Conservation (phyloP, 768 basidiomycete species). For the Tulasnella sp. region DNA sequence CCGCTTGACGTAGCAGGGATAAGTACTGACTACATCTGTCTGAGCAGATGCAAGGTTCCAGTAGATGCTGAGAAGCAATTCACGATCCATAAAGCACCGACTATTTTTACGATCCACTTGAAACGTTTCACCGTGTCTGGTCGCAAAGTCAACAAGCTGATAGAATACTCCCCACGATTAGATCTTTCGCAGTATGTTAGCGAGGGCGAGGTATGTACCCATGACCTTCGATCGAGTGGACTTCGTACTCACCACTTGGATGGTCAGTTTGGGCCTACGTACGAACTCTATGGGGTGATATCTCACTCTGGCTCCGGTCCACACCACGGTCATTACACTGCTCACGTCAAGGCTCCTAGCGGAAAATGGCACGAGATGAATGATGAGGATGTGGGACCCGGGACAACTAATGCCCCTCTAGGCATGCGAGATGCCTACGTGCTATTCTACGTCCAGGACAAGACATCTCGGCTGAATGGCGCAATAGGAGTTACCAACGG, state of each 20-base stretch:
- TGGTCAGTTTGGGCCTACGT: constrained; percentile 47
- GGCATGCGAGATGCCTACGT: constrained; percentile 77
- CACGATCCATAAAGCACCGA: constrained; percentile 75
- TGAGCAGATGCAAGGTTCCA: constrained; percentile 74
- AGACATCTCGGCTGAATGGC: background rate
- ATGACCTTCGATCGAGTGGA: background rate
- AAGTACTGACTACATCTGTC: background rate
- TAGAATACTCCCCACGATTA: constrained; percentile 69
- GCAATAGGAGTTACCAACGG: background rate
- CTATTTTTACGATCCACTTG: constrained; percentile 81
- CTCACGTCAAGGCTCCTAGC: constrained; percentile 58
- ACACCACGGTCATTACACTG: constrained; percentile 91
- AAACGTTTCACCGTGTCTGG: constrained; percentile 91
- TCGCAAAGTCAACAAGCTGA: constrained; percentile 62
- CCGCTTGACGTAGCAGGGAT: background rate
- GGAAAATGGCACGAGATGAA: constrained; percentile 89
- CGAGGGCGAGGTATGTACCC: constrained; percentile 39
- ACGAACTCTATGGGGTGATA: constrained; percentile 83
- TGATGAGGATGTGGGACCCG: constrained; percentile 57
- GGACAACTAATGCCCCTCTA: constrained; percentile 35
- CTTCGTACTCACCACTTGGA: background rate
- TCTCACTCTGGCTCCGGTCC: constrained; percentile 88
- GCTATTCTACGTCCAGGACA: constrained; percentile 73
- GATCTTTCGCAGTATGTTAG: constrained; percentile 73
- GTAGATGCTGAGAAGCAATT: constrained; percentile 87